phyloP scores from a whole-genome alignment of 2,329 filamentous ascomycete genomes.

The Aspergillus sp. region DNA sequence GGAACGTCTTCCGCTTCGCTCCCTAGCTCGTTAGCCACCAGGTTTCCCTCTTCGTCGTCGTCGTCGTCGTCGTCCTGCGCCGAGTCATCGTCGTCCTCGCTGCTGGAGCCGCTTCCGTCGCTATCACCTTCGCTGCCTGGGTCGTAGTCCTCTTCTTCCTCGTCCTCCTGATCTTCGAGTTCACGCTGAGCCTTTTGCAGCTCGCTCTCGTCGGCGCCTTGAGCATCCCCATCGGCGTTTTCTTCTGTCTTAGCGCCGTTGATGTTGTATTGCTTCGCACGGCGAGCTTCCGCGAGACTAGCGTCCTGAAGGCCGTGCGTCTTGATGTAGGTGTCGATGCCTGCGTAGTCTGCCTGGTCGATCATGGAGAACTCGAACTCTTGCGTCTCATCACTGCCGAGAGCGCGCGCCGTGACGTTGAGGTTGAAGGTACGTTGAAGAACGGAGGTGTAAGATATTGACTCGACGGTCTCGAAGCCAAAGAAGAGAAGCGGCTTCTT shows the following conservation, averaged over 20 bases:
- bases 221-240: constrained; percentile 28
- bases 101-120: constrained; percentile 51
- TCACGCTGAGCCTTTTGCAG: constrained; percentile 62
- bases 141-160: constrained; percentile 57
- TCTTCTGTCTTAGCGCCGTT: constrained; percentile 44
- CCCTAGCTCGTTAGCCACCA: constrained; percentile 49
- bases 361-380: constrained; percentile 70
- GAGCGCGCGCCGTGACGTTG: constrained; percentile 55
- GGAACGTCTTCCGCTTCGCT: constrained; percentile 49
- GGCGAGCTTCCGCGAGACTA: constrained; percentile 63
- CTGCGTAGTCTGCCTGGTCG: constrained; percentile 65
- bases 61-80: constrained; percentile 33
- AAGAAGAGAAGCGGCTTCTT: constrained; percentile 69
- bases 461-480: constrained; percentile 62
- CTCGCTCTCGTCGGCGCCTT: constrained; percentile 57
- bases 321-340: constrained; percentile 67
- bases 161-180: constrained; percentile 54
- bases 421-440: constrained; percentile 70
- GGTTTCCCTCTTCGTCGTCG: constrained; percentile 38
- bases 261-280: constrained; percentile 64
- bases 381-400: constrained; percentile 48
- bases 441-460: constrained; percentile 66
- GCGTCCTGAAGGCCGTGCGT: constrained; percentile 65
- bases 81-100: constrained; percentile 46
- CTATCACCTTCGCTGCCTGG: constrained; percentile 55